Conservation (phyloP, 2,329 filamentous ascomycete genomes). For the Cladosporium sp. region DNA sequence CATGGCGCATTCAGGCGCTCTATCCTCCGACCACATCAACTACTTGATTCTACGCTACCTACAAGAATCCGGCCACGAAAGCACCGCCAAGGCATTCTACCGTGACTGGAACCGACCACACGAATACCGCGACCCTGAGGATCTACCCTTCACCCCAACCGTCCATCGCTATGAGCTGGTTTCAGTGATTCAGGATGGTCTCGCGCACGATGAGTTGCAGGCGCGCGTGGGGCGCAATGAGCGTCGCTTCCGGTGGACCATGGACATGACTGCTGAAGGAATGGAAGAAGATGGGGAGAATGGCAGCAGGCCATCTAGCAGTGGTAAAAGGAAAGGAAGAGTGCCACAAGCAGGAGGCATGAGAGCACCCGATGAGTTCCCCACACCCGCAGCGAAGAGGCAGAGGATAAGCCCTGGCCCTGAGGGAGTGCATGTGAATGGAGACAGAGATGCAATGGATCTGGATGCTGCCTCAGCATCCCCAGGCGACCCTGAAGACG, state of each 20-base stretch:
- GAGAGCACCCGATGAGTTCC: constrained; percentile 34
- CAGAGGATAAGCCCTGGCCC: constrained; percentile 36
- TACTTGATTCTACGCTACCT: constrained; percentile 67
- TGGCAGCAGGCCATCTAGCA: constrained; percentile 22
- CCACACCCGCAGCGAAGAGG: constrained; percentile 35
- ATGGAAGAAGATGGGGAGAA: constrained; percentile 24
- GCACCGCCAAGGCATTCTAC: constrained; percentile 56
- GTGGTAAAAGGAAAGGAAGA: constrained; percentile 26
- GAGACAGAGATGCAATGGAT: constrained; percentile 47
- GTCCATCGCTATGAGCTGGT: constrained; percentile 61
- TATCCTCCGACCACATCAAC: constrained; percentile 65
- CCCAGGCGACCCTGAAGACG: constrained; percentile 30
- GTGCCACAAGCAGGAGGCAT: constrained; percentile 19
- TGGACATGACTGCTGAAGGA: constrained; percentile 18
- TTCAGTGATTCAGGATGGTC: constrained; percentile 63
- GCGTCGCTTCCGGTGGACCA: constrained; percentile 31
- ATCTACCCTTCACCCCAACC: constrained; percentile 60
- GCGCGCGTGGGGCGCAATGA: constrained; percentile 28
- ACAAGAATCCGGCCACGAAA: constrained; percentile 40
- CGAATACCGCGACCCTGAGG: constrained; percentile 53
- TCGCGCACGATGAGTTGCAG: constrained; percentile 48
- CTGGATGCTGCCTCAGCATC: constrained; percentile 37
- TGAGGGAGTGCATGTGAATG: constrained; percentile 40
- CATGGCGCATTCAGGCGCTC: constrained; percentile 43
- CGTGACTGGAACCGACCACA: constrained; percentile 58